Evolutionary conservation across 164 flowering plant genomes (phyloP).

Genomic region (Stephania yunnanensis): DNA sequence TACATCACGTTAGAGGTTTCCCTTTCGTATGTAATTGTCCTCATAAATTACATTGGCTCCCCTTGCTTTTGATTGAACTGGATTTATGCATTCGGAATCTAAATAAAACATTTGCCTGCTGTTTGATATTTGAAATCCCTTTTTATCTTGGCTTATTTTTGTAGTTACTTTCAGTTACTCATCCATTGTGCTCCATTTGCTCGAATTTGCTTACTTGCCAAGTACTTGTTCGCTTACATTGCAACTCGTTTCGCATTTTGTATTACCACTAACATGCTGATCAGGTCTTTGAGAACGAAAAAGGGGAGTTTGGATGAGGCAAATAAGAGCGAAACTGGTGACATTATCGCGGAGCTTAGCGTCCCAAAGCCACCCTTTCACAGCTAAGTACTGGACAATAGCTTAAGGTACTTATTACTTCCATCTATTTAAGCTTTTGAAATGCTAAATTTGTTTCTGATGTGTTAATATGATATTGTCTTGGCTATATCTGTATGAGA

Average conservation of each 20-base stretch:
- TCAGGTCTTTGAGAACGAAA: neutral
- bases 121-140: neutral
- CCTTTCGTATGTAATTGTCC: neutral
- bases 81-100: neutral
- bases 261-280: neutral
- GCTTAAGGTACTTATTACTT: neutral
- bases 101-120: neutral
- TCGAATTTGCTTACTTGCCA: neutral
- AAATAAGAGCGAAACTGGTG: neutral
- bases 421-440: neutral
- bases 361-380: neutral
- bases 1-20: neutral
- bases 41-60: neutral
- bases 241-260: neutral
- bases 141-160: neutral
- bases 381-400: neutral
- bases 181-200: neutral
- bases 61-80: too few species aligned
- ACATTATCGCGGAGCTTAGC: neutral
- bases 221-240: neutral
- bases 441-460: neutral
- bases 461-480: neutral
- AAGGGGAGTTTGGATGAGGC: neutral
- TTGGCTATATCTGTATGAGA: neutral
- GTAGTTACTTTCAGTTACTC: neutral